A percentile compares a stretch with the other conserved stretches of the same genome.
These are phyloP conservation scores for Helotiales sp. DNA, from an alignment of 2,329 filamentous ascomycete species.

Conservation along the genomic window DNA sequence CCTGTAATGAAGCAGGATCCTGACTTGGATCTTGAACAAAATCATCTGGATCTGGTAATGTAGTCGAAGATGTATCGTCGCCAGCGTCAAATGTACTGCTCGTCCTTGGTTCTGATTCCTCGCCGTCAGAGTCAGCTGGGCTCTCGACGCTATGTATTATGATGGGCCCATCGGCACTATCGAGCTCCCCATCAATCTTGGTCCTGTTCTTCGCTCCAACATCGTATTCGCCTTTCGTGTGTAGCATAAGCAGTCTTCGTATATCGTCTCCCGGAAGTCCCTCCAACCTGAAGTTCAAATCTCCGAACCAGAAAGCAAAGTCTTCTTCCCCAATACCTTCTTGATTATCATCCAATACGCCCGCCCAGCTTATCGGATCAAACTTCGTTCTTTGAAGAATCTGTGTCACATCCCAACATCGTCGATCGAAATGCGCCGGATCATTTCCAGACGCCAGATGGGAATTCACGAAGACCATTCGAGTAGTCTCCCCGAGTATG, in stretches of 20 bases:
- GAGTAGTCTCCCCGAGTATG: conserved; percentile 85
- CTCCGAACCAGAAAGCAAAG: conserved; percentile 94
- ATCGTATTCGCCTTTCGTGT: conserved; percentile 77
- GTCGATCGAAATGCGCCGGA: conserved; percentile 72
- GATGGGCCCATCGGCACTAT: conserved; percentile 52
- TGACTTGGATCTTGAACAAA: conserved; percentile 67
- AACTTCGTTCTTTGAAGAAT: conserved; percentile 77
- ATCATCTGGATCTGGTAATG: conserved; percentile 63
- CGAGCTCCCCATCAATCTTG: conserved; percentile 38
- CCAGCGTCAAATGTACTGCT: conserved; percentile 34
- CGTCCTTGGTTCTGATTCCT: conserved; percentile 28
- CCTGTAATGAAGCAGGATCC: conserved; percentile 84
- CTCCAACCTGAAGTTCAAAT: conserved; percentile 91
- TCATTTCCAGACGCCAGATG: conserved; percentile 89
- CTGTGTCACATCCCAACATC: conserved; percentile 84
- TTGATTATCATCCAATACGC: conserved; percentile 63
- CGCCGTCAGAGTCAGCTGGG: conserved; percentile 46
- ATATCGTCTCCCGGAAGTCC: conserved; percentile 90
- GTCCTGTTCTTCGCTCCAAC: conserved; percentile 42
- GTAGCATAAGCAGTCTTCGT: conserved; percentile 76
- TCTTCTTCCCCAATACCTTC: conserved; percentile 85
- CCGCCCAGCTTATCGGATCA: conserved; percentile 65
- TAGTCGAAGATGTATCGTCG: conserved; percentile 38
- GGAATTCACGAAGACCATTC: conserved; percentile 85
- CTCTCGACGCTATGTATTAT: conserved; percentile 43